Base-by-base conservation (phyloP, 2,329 filamentous ascomycete genomes). In the Elsinoe ampelina region DNA sequence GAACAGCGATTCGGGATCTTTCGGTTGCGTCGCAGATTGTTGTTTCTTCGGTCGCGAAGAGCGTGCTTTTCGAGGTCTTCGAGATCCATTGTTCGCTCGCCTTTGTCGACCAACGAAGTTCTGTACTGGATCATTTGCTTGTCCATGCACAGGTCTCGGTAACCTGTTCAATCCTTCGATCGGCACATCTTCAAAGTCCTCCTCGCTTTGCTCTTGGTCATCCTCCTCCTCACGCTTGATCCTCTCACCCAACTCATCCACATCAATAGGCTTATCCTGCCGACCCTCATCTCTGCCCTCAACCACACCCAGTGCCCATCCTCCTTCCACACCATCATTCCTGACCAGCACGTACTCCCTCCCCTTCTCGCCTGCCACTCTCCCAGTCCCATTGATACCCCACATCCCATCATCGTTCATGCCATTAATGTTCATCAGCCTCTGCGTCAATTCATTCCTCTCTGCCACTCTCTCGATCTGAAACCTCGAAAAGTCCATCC, bases 271-370 rank as follows among this genome's bases (percentile, higher is more conserved):
- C 68, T 90, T 95, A 61, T 91, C 85, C 26, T 83, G 82, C 61
- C 88, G 80, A 42, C 85, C 80, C 52, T 93, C 82, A 61, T 87
- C 95, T 59, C 89, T 86, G 60, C 84, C 89, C 60, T 86, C 90
- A 19, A 98, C 91, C 22, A 98, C 93, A 54, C 93, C 93, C 5
- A 98, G 74, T 0, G 92, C 92, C 90, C 91, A 98, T 4, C 93
- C 93, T 45, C 93, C 93, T 68, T 97, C 92, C 1, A 89, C 90
- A 0, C 90, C 89, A 43, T 95, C 89, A 64, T 97, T 97, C 72
- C 93, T 95, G 38, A 98, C 91, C 3, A 98, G 75, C 11, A 98
- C 91, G 66, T 98, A 98, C 70, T 98, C 93, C 65, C 89, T 85
- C 12, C 89, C 88, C 65, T 85, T 89, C 67, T 98, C 93, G 51